Base-by-base conservation (phyloP, 2,329 filamentous ascomycete genomes). In the Colletotrichum cuscutae region DNA sequence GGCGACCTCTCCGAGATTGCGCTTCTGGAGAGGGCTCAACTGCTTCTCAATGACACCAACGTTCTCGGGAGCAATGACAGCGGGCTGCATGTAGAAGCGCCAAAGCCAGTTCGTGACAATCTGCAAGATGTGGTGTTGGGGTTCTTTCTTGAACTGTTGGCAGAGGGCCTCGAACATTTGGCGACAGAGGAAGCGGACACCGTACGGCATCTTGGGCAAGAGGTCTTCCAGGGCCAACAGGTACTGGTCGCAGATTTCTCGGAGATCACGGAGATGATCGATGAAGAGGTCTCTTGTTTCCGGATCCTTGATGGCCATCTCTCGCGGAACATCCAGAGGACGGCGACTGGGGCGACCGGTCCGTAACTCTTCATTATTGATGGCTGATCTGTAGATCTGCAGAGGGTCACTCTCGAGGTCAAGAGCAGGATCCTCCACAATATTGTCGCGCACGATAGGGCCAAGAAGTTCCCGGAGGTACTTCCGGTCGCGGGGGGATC, bases 401-500 rank as follows among this genome's bases (percentile, higher is more conserved):
- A 98, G 93, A 0, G 97, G 97, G 79, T 99, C 97, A 80, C 96
- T 98, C 83, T 99, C 97, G 30, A 99, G 87, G 80, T 99, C 96
- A 42, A 99, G 87, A 5, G 92, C 93, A 13, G 95, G 92, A 77
- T 98, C 97, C 67, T 98, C 97, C 67, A 98, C 92, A 78, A 99
- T 95, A 79, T 97, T 96, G 80, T 97, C 94, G 74, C 94, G 93
- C 76, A 99, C 93, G 60, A 99, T 83, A 1, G 94, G 92, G 0
- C 95, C 95, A 4, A 98, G 86, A 1, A 98, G 86, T 76, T 97
- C 94, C 73, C 95, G 92, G 77, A 98, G 88, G 81, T 95, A 99
- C 78, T 98, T 98, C 76, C 97, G 91, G 80, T 98, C 96, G 42
- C 95, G 90, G 7, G 97, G 96, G 5, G 95, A 97, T 65, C 97